Evolutionary conservation across 306 rosid species (phyloP), one percentile per base, ranked within the genome.

Genomic region (Senna tora): DNA sequence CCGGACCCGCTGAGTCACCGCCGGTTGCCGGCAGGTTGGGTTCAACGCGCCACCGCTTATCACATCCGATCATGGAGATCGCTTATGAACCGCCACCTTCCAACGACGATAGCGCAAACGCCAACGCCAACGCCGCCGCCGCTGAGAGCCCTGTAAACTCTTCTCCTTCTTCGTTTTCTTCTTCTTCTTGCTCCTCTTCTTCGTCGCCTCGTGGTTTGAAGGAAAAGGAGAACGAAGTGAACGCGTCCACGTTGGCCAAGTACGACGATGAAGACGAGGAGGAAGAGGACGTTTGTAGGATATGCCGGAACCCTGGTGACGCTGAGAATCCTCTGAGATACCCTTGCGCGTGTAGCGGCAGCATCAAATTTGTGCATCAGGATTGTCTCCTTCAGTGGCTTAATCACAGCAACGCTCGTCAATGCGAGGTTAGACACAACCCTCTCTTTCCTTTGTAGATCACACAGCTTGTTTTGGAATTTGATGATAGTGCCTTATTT

Each of bases 371-470:
- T 71, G 99, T 95, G 64, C 99, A 91, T 67, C 99, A 95, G 79
- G 99, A 92, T 54, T 95, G 99, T 79, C 96, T 95, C 64, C 89
- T 95, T 75, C 99, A 91, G 88, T 95, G 99, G 99, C 97, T 95
- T 66, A 91, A 88, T 86, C 99, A 95, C 79, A 95, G 99, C 89
- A 95, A 95, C 84, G 99, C 97, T 72, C 96, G 99, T 56, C 99
- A 95, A 83, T 95, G 99, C 89, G 99, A 95, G 97, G 99, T 95
- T 78, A 3, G 68, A 1, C 71, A 58, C 17, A 63, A 52, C 47
- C n/a, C 68, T 58, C 15, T 59, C 13, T 51, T 8, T 49, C 30
- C 52, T 6, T 77, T 34, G 34, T 57, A 30, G 53, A 70, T 80
- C 56, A 1, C 34, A 4, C 53, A 17, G 22, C 39, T 46, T n/a